A percentile compares a stretch with the other conserved stretches of the same genome.
phyloP scores from a whole-genome alignment of 768 basidiomycete species.

The Lactifluus hygrophoroides region DNA sequence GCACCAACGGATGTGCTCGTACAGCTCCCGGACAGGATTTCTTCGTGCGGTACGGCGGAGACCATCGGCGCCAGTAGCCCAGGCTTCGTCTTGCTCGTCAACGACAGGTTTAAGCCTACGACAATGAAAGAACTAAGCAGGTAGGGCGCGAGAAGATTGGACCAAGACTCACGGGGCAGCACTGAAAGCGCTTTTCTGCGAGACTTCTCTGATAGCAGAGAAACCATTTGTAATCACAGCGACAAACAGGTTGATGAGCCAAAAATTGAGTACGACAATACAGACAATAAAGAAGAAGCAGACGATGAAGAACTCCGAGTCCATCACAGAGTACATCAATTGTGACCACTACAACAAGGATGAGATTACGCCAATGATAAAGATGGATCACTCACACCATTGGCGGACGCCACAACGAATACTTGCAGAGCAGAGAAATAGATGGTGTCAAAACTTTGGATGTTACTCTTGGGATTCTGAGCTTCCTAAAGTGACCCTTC shows the following conservation, averaged over 20 bases:
- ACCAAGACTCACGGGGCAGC: slow-evolving; percentile 54
- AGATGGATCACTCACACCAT: slow-evolving; percentile 44
- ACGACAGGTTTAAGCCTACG: slow-evolving; percentile 32
- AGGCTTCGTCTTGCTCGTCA: slow-evolving; percentile 58
- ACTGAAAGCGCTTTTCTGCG: slow-evolving; percentile 87
- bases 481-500: slow-evolving; percentile 38
- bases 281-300: slow-evolving; percentile 81
- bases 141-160: neutral
- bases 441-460: slow-evolving; percentile 86
- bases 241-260: slow-evolving; percentile 88
- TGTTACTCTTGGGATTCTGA: slow-evolving; percentile 52
- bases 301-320: slow-evolving; percentile 84
- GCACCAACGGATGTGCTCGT: slow-evolving; percentile 52
- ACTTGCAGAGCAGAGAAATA: slow-evolving; percentile 77
- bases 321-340: slow-evolving; percentile 84
- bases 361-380: neutral
- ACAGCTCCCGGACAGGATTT: slow-evolving; percentile 47
- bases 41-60: slow-evolving; percentile 34
- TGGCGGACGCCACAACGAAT: slow-evolving; percentile 72
- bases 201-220: slow-evolving; percentile 75
- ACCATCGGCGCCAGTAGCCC: slow-evolving; percentile 35
- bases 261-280: slow-evolving; percentile 84
- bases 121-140: neutral
- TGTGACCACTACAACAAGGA: slow-evolving; percentile 51
- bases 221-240: slow-evolving; percentile 96